A percentile compares a stretch with the other conserved stretches of the same genome.
Conservation (phyloP, 345 rosid species). For the Euphorbia lathyris region DNA sequence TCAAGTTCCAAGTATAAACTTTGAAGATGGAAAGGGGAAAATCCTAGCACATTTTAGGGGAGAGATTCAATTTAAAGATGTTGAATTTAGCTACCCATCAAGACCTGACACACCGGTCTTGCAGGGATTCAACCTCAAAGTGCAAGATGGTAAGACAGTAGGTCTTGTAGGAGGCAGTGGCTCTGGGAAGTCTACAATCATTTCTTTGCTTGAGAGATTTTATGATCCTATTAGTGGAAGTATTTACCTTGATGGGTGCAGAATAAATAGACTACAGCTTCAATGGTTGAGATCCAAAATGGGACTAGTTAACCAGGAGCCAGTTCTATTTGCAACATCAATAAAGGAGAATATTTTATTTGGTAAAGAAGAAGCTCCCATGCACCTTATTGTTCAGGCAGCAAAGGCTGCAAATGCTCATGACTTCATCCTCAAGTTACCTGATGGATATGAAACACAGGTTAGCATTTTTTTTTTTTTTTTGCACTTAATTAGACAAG, state of each 20-base stretch:
- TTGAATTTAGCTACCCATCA: slow-evolving; percentile 51
- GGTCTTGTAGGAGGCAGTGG: slow-evolving; percentile 62
- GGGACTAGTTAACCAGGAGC: slow-evolving; percentile 57
- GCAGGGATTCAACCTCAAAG: slow-evolving; percentile 40
- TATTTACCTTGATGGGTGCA: slow-evolving; percentile 42
- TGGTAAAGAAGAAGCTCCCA: slow-evolving; percentile 49
- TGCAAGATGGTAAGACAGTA: slow-evolving; percentile 39
- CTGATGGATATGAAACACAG: slow-evolving; percentile 46
- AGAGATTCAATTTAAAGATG: slow-evolving; percentile 40
- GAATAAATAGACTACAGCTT: slow-evolving; percentile 39
- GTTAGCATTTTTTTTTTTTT: slow-evolving; percentile 6
- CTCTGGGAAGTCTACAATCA: slow-evolving; percentile 54
- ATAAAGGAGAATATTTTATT: slow-evolving; percentile 55
- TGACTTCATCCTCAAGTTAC: slow-evolving; percentile 46
- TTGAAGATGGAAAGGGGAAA: slow-evolving; percentile 35
- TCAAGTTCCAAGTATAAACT: slow-evolving; percentile 34
- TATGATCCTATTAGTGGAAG: slow-evolving; percentile 42
- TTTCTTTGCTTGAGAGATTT: slow-evolving; percentile 53
- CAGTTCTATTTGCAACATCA: slow-evolving; percentile 39
- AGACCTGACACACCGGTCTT: slow-evolving; percentile 38
- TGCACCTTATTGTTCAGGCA: slow-evolving; percentile 35
- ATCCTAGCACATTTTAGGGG: slow-evolving; percentile 40
- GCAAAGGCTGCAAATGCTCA: slow-evolving; percentile 58
- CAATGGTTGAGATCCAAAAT: slow-evolving; percentile 54
- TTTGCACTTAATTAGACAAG: neutral